Percentiles rank a stretch among this genome's conserved stretches.
These are phyloP conservation scores for Xylona heveae DNA, from an alignment of 495 filamentous ascomycete species.

Conservation along the genomic window DNA sequence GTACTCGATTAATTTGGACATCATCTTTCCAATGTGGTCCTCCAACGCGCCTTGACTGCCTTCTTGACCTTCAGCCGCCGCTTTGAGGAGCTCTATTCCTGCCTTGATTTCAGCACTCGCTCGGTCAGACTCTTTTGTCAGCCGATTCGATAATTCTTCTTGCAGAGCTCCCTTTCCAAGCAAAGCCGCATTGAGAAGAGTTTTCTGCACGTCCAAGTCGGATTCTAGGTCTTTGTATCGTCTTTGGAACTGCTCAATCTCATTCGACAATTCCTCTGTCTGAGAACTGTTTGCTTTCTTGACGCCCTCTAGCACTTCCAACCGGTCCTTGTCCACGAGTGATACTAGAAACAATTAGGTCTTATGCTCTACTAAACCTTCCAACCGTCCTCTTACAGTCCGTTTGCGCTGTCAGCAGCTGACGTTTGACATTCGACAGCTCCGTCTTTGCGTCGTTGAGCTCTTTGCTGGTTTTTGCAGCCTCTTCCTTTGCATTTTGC, in stretches of 20 bases:
- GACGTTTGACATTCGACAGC: conserved; percentile 10
- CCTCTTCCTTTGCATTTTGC: conserved; percentile 11
- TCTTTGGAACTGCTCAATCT: conserved; percentile 16
- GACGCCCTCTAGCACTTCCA: conserved; percentile 24
- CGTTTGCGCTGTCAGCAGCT: conserved; percentile 14
- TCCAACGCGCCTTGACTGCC: conserved; percentile 10
- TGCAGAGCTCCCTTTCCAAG: conserved; percentile 15
- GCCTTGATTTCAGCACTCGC: conserved; percentile 12
- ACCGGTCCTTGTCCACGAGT: conserved; percentile 25
- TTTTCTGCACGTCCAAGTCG: conserved; percentile 18
- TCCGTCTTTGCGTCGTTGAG: conserved; percentile 12
- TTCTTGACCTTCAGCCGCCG: conserved; percentile 14
- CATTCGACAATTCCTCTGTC: conserved; percentile 21
- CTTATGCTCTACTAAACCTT: not conserved
- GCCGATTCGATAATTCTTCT: conserved; percentile 12
- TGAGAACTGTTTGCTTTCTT: conserved; percentile 24
- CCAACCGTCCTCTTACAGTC: conserved; percentile 11
- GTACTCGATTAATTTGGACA: conserved; percentile 14
- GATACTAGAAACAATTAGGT: conserved; percentile 15
- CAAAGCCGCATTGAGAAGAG: conserved; percentile 18
- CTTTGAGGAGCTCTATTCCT: conserved; percentile 14
- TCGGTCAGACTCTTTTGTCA: conserved; percentile 14
- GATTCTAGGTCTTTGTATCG: conserved; percentile 13
- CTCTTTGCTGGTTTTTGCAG: conserved; percentile 9
- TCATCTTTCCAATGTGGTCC: conserved; percentile 10